These are phyloP conservation scores for Artemisia annua DNA, from an alignment of 129 eudicot genomes.

Conservation along the genomic window DNA sequence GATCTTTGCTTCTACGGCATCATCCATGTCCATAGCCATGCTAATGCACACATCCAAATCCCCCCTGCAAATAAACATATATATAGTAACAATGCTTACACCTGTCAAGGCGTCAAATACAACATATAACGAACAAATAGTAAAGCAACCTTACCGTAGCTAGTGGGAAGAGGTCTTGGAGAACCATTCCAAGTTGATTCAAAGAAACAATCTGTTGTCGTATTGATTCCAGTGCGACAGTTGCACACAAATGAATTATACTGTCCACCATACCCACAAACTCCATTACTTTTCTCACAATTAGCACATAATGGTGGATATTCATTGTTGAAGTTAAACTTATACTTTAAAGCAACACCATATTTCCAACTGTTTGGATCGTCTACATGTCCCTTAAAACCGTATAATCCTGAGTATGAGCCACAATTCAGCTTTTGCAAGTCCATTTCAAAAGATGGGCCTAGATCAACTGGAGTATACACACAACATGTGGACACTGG, in stretches of 20 bases:
- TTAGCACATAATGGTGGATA: slow-evolving; percentile 60
- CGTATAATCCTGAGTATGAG: slow-evolving; percentile 75
- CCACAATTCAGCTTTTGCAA: slow-evolving; percentile 61
- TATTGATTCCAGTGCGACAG: slow-evolving; percentile 66
- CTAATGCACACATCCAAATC: slow-evolving; percentile 15
- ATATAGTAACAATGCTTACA: not conserved
- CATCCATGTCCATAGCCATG: slow-evolving; percentile 28
- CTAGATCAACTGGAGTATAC: slow-evolving; percentile 88
- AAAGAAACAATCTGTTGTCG: slow-evolving; percentile 60
- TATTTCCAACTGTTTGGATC: slow-evolving; percentile 75
- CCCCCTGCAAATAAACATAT: slow-evolving; percentile 26
- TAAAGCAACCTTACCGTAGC: slow-evolving; percentile 26
- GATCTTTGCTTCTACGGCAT: slow-evolving; percentile 7
- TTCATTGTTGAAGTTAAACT: slow-evolving; percentile 73
- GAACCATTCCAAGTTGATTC: slow-evolving; percentile 59
- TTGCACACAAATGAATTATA: slow-evolving; percentile 61
- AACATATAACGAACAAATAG: not conserved
- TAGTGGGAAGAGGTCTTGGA: slow-evolving; percentile 30
- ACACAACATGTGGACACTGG: slow-evolving; percentile 81
- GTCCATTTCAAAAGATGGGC: slow-evolving; percentile 84
- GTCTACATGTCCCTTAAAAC: slow-evolving; percentile 48
- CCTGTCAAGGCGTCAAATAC: not conserved
- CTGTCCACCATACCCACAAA: slow-evolving; percentile 66
- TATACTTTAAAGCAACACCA: slow-evolving; percentile 74
- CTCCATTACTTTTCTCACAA: slow-evolving; percentile 87